Evolutionary conservation across 2,329 filamentous ascomycete species (phyloP).

Genomic region (Colletotrichum brevisporum): DNA sequence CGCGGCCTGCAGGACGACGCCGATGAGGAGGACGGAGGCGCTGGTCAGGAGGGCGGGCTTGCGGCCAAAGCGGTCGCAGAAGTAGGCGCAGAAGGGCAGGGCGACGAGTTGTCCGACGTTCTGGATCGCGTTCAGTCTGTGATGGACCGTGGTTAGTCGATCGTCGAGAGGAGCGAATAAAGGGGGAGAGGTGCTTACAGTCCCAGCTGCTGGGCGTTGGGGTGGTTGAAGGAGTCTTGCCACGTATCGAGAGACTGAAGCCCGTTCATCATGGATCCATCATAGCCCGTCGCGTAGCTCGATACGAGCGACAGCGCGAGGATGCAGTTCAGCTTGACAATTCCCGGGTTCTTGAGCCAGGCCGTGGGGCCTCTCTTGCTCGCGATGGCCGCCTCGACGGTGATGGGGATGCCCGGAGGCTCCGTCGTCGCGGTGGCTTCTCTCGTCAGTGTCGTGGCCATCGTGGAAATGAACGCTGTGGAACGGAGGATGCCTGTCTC

Average conservation of each 20-base stretch:
- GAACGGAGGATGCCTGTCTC: background rate
- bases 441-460: background rate
- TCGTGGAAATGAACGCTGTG: background rate
- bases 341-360: conserved; percentile 32
- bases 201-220: conserved; percentile 46
- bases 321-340: conserved; percentile 29
- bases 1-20: conserved; percentile 56
- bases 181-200: conserved; percentile 32
- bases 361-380: conserved; percentile 21
- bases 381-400: conserved; percentile 32
- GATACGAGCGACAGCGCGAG: conserved; percentile 31
- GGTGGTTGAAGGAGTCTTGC: conserved; percentile 53
- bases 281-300: conserved; percentile 43
- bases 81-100: conserved; percentile 48
- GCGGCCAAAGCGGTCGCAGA: conserved; percentile 49
- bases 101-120: conserved; percentile 52
- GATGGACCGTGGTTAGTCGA: background rate
- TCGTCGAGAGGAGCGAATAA: no score
- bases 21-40: conserved; percentile 53
- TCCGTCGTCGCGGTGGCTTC: conserved; percentile 2
- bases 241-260: conserved; percentile 54
- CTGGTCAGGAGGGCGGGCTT: conserved; percentile 43
- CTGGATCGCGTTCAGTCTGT: conserved; percentile 49
- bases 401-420: conserved; percentile 28
- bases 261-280: conserved; percentile 58